Base-by-base conservation (phyloP, 495 filamentous ascomycete genomes). In the Penicillium nucicola region DNA sequence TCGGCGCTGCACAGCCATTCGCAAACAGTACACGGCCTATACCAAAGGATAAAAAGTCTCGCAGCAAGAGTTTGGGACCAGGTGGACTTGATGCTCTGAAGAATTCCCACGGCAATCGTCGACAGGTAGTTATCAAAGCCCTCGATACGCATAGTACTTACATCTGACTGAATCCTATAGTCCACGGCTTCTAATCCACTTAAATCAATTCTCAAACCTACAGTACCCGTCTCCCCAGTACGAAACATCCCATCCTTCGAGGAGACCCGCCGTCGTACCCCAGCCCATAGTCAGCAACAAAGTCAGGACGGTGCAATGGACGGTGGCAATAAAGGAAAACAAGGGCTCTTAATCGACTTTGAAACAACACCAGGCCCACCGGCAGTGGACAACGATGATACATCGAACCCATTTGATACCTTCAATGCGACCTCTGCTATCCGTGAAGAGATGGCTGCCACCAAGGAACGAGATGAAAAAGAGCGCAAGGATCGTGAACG, bases 1-100 rank as follows among this genome's bases (percentile, higher is more conserved):
- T 84, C 36, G 69, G 65, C 42, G 62, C 74, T 23, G 53, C 75
- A 9, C 58, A 55, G 25, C 56, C 65, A 11, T 55, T 62, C 7
- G 53, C 19, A 22, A 39, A 35, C 19, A 67, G 64, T 53, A 70
- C 67, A 46, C 76, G 62, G 57, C 20, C 50, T 19, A 65, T 61
- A 51, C 55, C 67, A 8, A 76, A 75, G 41, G 69, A 77, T 13
- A 89, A 86, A 68, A 95, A 95, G 69, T 88, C 84, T 30, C 82
- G 93, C 42, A 97, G 93, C 67, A 97, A 96, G 70, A 96, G 91
- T 65, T 82, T 98, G 52, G 93, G 93, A 2, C 92, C 92, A 18
- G 93, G 91, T 17, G 89, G 92, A 43, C 70, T 96, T 28, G 90
- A 91, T 73, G 83, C 83, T 44, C 76, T 95, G 35, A 89, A 90